Evolutionary conservation across 805 yeast genomes (phyloP).

Genomic region (Spencermartinsiella europaea): DNA sequence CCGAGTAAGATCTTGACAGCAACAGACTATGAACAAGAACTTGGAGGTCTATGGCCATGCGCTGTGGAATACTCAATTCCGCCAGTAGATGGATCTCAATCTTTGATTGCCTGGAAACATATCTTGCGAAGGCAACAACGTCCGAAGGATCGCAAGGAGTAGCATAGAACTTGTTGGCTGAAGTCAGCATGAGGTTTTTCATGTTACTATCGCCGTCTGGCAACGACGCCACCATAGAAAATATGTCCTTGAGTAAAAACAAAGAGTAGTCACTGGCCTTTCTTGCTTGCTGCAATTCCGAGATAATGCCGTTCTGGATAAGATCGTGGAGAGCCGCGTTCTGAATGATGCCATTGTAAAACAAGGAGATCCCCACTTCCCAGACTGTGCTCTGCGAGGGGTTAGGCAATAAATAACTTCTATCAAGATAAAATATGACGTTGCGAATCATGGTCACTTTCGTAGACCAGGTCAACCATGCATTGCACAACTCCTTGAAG

Average conservation of each 20-base stretch:
- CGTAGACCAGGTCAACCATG: conserved; percentile 18
- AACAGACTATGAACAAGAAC: neutral
- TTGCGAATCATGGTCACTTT: conserved; percentile 22
- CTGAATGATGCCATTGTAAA: conserved; percentile 7
- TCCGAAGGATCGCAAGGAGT: neutral
- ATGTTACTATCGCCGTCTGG: neutral
- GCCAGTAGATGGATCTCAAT: neutral
- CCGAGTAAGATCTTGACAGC: neutral
- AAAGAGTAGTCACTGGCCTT: neutral
- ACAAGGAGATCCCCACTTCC: conserved; percentile 13
- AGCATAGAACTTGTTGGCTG: neutral
- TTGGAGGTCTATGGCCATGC: neutral
- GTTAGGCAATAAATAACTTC: conserved; percentile 22
- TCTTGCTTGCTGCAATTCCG: neutral
- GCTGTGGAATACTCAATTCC: neutral
- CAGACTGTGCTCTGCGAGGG: conserved; percentile 17
- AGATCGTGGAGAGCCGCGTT: neutral
- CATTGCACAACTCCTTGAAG: conserved; percentile 1
- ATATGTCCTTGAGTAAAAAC: neutral
- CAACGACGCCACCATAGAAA: neutral
- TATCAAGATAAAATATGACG: conserved; percentile 29
- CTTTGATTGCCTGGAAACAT: neutral
- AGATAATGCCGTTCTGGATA: neutral
- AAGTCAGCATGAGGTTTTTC: neutral
- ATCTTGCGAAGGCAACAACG: neutral